A percentile compares a stretch with the other conserved stretches of the same genome.
phyloP scores from a whole-genome alignment of 2,329 filamentous ascomycete species.

The Thielaviopsis punctulata region DNA sequence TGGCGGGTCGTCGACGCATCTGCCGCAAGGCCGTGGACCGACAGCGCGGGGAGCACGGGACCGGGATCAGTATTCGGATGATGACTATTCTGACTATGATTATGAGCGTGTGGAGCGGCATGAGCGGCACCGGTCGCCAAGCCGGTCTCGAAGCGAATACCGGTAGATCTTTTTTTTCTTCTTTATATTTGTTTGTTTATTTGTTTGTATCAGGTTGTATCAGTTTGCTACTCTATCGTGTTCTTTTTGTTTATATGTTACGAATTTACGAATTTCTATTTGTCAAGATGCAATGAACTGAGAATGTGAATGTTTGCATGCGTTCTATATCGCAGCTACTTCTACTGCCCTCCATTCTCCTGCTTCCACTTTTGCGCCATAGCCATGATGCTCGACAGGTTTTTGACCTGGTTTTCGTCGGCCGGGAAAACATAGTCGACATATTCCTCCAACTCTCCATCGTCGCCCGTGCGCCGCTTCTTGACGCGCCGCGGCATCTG shows the following conservation, averaged over 20 bases:
- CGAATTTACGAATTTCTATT: neutral
- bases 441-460: slow-evolving; percentile 91
- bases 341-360: slow-evolving; percentile 23
- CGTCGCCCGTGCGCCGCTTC: slow-evolving; percentile 79
- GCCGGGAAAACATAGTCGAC: slow-evolving; percentile 94
- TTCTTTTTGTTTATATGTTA: neutral
- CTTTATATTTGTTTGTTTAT: neutral
- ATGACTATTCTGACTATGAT: slow-evolving; percentile 13
- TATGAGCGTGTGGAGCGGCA: slow-evolving; percentile 24
- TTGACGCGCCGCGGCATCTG: slow-evolving; percentile 91
- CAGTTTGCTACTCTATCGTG: too few species aligned
- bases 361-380: slow-evolving; percentile 83
- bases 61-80: neutral
- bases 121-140: slow-evolving; percentile 26
- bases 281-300: slow-evolving; percentile 1
- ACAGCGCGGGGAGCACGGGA: neutral
- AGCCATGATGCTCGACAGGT: slow-evolving; percentile 66
- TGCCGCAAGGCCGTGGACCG: slow-evolving; percentile 6
- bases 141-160: slow-evolving; percentile 23
- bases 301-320: neutral
- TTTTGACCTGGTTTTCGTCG: slow-evolving; percentile 74
- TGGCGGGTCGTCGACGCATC: slow-evolving; percentile 22
- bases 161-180: neutral
- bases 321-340: neutral
- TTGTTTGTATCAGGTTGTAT: too few species aligned